phyloP scores from a whole-genome alignment of 768 basidiomycete species.

The Lactarius trivialis region DNA sequence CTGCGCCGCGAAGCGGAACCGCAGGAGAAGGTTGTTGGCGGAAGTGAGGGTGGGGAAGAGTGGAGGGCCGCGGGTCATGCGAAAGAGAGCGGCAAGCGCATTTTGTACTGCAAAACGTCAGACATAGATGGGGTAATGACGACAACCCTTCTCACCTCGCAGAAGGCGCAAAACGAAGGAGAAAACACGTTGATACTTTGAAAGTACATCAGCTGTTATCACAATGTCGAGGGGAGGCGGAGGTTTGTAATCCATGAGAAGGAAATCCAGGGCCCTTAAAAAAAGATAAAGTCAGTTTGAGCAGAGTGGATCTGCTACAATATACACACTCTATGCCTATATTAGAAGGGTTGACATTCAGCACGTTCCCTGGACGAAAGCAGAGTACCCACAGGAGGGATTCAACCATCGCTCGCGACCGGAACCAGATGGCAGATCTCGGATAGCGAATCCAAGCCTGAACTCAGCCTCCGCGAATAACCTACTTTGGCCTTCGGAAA shows the following conservation, averaged over 20 bases:
- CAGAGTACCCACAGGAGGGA: conserved; percentile 59
- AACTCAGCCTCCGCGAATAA: conserved; percentile 58
- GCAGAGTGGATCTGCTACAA: background rate
- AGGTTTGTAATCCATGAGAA: conserved; percentile 88
- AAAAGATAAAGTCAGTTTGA: conserved; percentile 12
- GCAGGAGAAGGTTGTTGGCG: conserved; percentile 49
- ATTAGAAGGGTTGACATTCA: background rate
- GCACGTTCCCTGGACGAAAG: background rate
- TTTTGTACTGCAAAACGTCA: conserved; percentile 48
- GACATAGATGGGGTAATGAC: background rate
- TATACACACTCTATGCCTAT: conserved; percentile 33
- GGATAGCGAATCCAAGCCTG: conserved; percentile 79
- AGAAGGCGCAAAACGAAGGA: conserved; percentile 70
- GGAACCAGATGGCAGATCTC: conserved; percentile 57
- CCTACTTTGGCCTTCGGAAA: conserved; percentile 2
- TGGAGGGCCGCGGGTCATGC: conserved; percentile 47
- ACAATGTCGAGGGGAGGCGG: conserved; percentile 69
- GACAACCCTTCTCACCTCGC: conserved; percentile 47
- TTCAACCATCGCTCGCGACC: conserved; percentile 74
- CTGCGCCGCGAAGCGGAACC: conserved; percentile 69
- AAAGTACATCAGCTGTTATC: conserved; percentile 64
- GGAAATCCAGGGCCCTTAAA: conserved; percentile 74
- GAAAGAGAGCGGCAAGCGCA: conserved; percentile 57
- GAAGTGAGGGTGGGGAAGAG: conserved; percentile 54
- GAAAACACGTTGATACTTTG: conserved; percentile 82